Percentiles rank a stretch among this genome's conserved stretches.
phyloP scores from a whole-genome alignment of 2,329 filamentous ascomycete species.

The Xylariaceae sp. region DNA sequence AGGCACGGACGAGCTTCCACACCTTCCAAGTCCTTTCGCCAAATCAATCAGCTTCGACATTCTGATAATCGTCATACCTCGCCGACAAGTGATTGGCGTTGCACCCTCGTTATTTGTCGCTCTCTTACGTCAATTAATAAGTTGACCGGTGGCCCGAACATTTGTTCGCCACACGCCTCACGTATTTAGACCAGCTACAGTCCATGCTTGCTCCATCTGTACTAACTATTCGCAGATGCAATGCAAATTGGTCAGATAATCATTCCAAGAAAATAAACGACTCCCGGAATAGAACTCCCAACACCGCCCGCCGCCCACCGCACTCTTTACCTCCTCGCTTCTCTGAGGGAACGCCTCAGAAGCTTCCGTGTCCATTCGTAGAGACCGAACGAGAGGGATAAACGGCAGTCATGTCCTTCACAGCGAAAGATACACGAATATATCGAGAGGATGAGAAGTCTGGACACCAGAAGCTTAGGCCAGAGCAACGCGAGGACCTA shows the following conservation, averaged over 20 bases:
- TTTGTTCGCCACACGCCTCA: neutral
- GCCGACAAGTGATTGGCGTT: neutral
- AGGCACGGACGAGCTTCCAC: too few relatives aligned
- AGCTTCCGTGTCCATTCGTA: slow-evolving; percentile 4
- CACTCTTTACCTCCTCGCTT: neutral
- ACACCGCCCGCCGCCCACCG: neutral
- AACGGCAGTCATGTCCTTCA: slow-evolving; percentile 33
- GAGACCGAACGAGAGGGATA: neutral
- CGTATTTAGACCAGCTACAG: neutral
- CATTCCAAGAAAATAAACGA: neutral
- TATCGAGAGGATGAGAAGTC: slow-evolving; percentile 43
- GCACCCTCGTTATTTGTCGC: neutral
- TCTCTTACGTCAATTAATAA: neutral
- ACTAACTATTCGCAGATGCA: neutral
- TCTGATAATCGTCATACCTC: neutral
- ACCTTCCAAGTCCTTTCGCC: too few relatives aligned
- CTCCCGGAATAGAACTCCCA: neutral
- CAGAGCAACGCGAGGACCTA: slow-evolving; percentile 40
- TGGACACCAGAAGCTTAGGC: slow-evolving; percentile 24
- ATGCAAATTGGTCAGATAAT: neutral
- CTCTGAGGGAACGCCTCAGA: neutral
- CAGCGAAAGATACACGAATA: slow-evolving; percentile 34
- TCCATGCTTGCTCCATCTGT: too few relatives aligned
- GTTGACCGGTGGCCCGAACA: neutral
- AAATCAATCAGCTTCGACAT: neutral